These are phyloP conservation scores for Batkoa obscura DNA, from an alignment of 371 early-diverging fungal genomes.

Conservation along the genomic window DNA sequence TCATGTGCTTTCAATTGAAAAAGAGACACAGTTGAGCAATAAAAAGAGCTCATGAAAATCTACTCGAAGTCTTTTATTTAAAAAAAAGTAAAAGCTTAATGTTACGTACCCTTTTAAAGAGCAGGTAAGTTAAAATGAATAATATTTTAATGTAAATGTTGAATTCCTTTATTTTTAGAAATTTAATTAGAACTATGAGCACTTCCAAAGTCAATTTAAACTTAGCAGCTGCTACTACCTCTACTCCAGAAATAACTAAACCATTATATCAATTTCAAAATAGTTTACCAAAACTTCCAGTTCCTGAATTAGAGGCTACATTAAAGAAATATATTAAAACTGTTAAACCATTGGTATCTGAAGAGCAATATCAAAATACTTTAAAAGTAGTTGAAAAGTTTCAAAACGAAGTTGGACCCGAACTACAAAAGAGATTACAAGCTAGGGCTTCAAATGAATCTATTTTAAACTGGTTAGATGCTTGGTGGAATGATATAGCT, in stretches of 20 bases:
- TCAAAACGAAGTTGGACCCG: constrained; percentile 53
- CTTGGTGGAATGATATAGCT: constrained; percentile 88
- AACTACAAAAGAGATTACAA: constrained; percentile 64
- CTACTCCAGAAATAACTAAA: constrained; percentile 9
- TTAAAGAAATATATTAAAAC: constrained; percentile 52
- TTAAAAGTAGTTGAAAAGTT: constrained; percentile 56
- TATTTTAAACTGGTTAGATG: constrained; percentile 59
- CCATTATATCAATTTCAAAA: constrained; percentile 46
- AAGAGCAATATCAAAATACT: constrained; percentile 50
- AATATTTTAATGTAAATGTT: no score
- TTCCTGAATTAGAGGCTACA: constrained; percentile 71
- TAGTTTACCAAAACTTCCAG: constrained; percentile 65
- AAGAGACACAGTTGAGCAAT: no score
- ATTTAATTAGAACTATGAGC: no score
- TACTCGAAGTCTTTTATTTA: no score
- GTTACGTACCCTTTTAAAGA: no score
- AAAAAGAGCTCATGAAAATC: no score
- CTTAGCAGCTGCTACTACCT: no score
- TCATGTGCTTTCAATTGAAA: no score
- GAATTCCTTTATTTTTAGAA: no score
- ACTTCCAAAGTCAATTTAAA: no score
- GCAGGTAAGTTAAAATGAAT: no score
- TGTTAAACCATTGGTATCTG: constrained; percentile 52
- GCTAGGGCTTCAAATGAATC: constrained; percentile 41
- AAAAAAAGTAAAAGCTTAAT: no score